Evolutionary conservation across 306 rosid species (phyloP), one percentile per base, ranked within the genome.

Genomic region (Canavalia gladiata): DNA sequence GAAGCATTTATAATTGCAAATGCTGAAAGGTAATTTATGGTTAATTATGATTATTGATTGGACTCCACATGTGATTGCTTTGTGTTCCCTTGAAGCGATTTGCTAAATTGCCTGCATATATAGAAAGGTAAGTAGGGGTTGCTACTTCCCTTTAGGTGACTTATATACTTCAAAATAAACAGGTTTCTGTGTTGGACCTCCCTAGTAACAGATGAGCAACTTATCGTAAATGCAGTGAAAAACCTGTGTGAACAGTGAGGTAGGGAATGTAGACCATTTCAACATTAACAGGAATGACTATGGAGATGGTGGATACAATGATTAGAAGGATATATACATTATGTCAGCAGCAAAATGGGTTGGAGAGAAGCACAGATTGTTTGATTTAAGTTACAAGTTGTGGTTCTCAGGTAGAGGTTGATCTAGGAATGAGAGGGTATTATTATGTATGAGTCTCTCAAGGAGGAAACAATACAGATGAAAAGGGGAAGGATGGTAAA

Each of bases 1-100:
- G 87, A 93, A 83, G 97, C 94, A 64, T 91, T 91, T 50, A 86
- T 93, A 70, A 83, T 87, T 55, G 88, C 92, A 76, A 93, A 91
- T 83, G 94, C 96, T 33, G 92, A 93, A 86, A 93, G 94, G 96
- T 91, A 83, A 69, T n/a, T 68, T 54, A 30, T 54, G 6, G 49
- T 50, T 58, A 57, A 39, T 30, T 69, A 37, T 68, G 47, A 39
- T 76, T 55, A 11, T 35, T 47, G 12, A 60, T 79, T 58, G 33
- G 25, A 34, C 25, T 58, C 50, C 31, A 39, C n/a, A 6, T 6
- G 51, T n/a, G 10, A 13, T 9, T 65, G 54, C 28, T 51, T 64
- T 7, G 28, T 77, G 52, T 37, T 59, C 64, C 30, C 74, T 35
- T 10, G 72, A 50, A 64, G 42, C 8, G 2, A 76, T 6, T 54